Evolutionary conservation across 371 early-diverging fungal genomes (phyloP), one percentile per base, ranked within the genome.

Genomic region (Umbelopsis sp.): DNA sequence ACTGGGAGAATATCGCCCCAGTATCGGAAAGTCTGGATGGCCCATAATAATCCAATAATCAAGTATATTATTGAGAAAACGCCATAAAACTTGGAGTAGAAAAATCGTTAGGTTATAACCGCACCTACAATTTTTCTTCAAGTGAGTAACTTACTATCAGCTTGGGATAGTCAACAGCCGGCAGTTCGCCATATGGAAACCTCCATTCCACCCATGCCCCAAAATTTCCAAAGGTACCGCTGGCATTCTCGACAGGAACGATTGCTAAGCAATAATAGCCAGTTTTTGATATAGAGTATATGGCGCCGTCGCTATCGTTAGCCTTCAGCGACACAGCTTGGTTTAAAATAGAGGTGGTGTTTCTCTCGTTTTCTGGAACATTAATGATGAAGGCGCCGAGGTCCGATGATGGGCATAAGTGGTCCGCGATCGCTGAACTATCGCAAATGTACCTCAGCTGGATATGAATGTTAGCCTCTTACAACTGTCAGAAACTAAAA

Each of bases 1-100:
- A 97, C 89, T 6, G 93, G 92, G 69, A 97, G 72, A 68, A 97
- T 89, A 72, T 97, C 97, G 8, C 80, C 73, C 94, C 97, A 94
- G 71, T 92, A 88, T 64, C 86, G 81, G 68, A 89, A 92, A 7
- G 92, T 89, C 66, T 91, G 80, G 44, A 87, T 72, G 67, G 86
- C 84, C 98, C 98, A 97, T 10, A 83, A 77, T 1, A 89, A 51
- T 35, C 92, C 92, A 51, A 97, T 86, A 3, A 78, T 70, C 25
- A 91, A 72, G 69, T 97, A 97, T 16, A 88, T 74, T 44, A 95
- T 69, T 32, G 90, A 86, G 62, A 96, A 79, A 4, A 76, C 68
- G 12, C 89, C 89, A 69, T 92, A 93, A 50, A 94, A 87, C 80
- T 84, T 68, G 62, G 3, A 48, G 8, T 45, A 73, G 32, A 46